Evolutionary conservation across 2,329 filamentous ascomycete species (phyloP), one percentile per base, ranked within the genome.

Genomic region (Cladosporium halotolerans): DNA sequence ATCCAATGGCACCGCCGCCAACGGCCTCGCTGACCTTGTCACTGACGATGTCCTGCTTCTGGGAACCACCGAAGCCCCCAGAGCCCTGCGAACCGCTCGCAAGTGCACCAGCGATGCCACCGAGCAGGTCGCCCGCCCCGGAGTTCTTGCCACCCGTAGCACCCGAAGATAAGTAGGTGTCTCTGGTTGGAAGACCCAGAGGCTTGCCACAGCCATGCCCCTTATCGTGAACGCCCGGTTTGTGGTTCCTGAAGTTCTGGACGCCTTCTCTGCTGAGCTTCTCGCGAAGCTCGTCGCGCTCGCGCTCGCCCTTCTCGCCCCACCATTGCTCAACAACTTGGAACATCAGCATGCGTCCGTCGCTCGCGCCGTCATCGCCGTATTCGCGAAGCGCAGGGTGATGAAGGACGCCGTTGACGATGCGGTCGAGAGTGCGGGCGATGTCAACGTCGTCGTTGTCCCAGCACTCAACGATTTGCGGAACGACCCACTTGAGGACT

Each of bases 121-220:
- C 40, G 11, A 51, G 48, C 40, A 51, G 34, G 18, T 38, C 32
- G 11, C 40, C 48, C 3, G 28, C 39, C 9, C 44, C 40, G 10
- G 39, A 23, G 16, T 18, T 44, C 40, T 51, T 51, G 6, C 71
- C 69, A n/a, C 68, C 66, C 36, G 73, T 63, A 14, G 70, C 79
- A 42, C 80, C 76, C 9, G 79, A 67, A 50, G 62, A 66, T 38
- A 59, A 40, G 7, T 61, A 62, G 23, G 66, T 69, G 13, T 62
- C 58, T 59, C 80, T 79, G 71, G 87, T 90, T 58, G 84, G 82
- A 80, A 95, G 87, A 58, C 84, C 80, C 9, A 96, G 76, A 13
- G 83, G 82, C 70, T 90, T 90, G 56, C 88, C 84, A 65, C 89
- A 95, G 48, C 89, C 89, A 66, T 96, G 89, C 5, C 91, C 91